These are phyloP conservation scores for Cryptococcus hybrid DNA, from an alignment of 1,284 basidiomycete species.

Conservation along the genomic window DNA sequence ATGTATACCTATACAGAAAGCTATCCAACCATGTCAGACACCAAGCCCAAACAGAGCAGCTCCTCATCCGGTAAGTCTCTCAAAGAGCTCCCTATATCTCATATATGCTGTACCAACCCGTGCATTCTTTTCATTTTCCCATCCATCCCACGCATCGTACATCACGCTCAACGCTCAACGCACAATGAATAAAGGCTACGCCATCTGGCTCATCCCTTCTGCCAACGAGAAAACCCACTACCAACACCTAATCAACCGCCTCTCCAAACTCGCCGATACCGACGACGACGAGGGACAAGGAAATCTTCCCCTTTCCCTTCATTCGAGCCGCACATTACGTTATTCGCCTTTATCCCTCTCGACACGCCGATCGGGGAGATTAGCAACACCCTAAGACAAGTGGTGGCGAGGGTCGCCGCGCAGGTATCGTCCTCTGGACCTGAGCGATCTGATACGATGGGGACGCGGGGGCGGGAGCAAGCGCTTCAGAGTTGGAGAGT, in stretches of 20 bases:
- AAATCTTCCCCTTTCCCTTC: constrained; percentile 11
- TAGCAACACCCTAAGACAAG: neutral
- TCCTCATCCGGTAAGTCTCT: too few relatives aligned
- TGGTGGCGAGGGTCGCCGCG: neutral
- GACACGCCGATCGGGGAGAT: constrained; percentile 10
- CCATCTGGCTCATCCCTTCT: constrained; percentile 13
- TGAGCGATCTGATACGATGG: too few relatives aligned
- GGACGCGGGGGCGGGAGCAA: too few relatives aligned
- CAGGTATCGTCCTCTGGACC: too few relatives aligned
- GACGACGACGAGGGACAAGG: neutral
- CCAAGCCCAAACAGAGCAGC: too few relatives aligned
- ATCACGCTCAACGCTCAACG: neutral
- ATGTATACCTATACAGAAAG: too few relatives aligned
- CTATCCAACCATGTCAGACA: too few relatives aligned
- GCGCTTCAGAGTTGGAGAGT: too few relatives aligned
- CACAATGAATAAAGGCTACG: too few relatives aligned
- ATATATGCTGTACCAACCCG: constrained; percentile 4
- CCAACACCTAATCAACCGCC: constrained; percentile 13
- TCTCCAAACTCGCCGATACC: constrained; percentile 8
- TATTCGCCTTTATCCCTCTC: constrained; percentile 22
- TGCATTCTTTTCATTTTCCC: too few relatives aligned
- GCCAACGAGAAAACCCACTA: neutral
- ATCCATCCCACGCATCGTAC: too few relatives aligned
- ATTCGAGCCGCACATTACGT: constrained; percentile 38
- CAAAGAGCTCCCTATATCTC: constrained; percentile 13